These are phyloP conservation scores for Pezicula neosporulosa DNA, from an alignment of 2,329 filamentous ascomycete species.

Conservation along the genomic window DNA sequence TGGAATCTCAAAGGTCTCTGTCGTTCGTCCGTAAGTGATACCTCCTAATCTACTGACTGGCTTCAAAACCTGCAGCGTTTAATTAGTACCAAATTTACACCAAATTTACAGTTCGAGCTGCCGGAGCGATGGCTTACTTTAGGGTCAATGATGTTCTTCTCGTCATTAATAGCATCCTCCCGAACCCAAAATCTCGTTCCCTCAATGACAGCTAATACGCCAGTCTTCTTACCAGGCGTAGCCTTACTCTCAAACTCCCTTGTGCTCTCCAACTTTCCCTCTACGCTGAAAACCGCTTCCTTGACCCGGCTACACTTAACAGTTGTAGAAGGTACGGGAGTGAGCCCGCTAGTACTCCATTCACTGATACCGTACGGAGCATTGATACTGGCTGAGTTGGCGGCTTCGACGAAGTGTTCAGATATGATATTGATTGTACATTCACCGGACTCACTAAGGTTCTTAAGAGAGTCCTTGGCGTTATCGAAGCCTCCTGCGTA, in stretches of 20 bases:
- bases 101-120: neutral
- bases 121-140: conserved; percentile 41
- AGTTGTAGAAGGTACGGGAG: conserved; percentile 60
- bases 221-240: conserved; percentile 70
- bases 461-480: conserved; percentile 77
- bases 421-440: conserved; percentile 85
- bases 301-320: conserved; percentile 71
- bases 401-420: conserved; percentile 82
- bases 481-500: conserved; percentile 39
- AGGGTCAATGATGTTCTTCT: conserved; percentile 70
- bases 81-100: conserved; percentile 7
- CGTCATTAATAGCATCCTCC: conserved; percentile 82
- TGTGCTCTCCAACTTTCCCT: conserved; percentile 72
- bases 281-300: conserved; percentile 80
- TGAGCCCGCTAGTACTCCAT: conserved; percentile 76
- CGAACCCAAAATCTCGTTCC: conserved; percentile 85
- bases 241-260: conserved; percentile 74
- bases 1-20: conserved; percentile 68
- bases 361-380: conserved; percentile 74
- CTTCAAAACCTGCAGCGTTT: conserved; percentile 53
- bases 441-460: conserved; percentile 68
- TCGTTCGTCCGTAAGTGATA: conserved; percentile 74
- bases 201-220: conserved; percentile 74
- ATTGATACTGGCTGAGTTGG: conserved; percentile 77
- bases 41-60: conserved; percentile 80